phyloP scores from a whole-genome alignment of 768 basidiomycete genomes.

The Suillus lakei region DNA sequence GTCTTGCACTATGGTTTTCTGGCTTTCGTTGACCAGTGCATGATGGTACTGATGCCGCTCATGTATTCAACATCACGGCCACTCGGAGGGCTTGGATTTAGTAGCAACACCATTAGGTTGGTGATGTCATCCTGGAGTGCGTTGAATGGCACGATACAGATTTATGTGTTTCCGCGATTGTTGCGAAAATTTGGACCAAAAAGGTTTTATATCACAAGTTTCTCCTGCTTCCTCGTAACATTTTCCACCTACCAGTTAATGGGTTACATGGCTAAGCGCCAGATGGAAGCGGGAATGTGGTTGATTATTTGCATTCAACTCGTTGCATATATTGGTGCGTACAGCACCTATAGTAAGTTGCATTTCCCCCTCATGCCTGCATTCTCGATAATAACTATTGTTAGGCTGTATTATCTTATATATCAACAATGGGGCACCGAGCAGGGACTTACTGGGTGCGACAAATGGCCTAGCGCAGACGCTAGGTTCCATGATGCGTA shows the following conservation, averaged over 20 bases:
- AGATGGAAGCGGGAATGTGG: conserved; percentile 13
- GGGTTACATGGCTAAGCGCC: conserved; percentile 10
- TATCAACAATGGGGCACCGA: conserved; percentile 14
- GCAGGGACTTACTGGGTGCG: conserved; percentile 23
- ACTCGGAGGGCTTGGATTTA: conserved; percentile 16
- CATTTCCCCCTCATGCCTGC: background rate
- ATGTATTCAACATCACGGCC: conserved; percentile 17
- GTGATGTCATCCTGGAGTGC: conserved; percentile 6
- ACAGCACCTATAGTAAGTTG: conserved; percentile 9
- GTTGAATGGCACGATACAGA: conserved; percentile 13
- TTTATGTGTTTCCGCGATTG: conserved; percentile 11
- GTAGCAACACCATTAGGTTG: conserved; percentile 14
- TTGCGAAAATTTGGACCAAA: conserved; percentile 7
- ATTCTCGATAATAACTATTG: background rate
- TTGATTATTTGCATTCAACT: conserved; percentile 7
- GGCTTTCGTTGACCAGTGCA: conserved; percentile 15
- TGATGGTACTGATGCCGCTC: conserved; percentile 15
- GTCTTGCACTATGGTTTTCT: conserved; percentile 15
- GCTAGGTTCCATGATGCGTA: conserved; percentile 22
- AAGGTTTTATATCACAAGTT: conserved; percentile 10
- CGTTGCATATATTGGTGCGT: conserved; percentile 4
- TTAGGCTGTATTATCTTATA: conserved; percentile 15
- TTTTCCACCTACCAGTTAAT: conserved; percentile 11
- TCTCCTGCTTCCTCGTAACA: conserved; percentile 7
- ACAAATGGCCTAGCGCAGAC: conserved; percentile 38